Percentiles rank a stretch among this genome's conserved stretches.
Conservation (phyloP, 2,329 filamentous ascomycete species). For the Oidium heveae region DNA sequence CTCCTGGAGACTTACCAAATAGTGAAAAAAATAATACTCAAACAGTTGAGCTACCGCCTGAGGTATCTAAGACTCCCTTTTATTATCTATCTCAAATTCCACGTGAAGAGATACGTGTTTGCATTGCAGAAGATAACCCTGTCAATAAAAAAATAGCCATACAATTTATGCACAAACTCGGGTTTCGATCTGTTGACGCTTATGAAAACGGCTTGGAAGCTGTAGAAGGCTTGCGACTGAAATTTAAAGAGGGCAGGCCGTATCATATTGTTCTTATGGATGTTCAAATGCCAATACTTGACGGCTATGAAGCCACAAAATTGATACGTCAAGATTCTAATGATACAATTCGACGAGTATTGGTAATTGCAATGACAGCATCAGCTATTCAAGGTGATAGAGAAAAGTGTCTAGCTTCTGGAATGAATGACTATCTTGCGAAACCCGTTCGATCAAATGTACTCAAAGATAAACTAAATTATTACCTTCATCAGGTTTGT, state of each 20-base stretch:
- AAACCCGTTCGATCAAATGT: conserved; percentile 84
- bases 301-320: conserved; percentile 78
- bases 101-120: conserved; percentile 58
- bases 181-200: conserved; percentile 58
- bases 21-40: conserved; percentile 17
- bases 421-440: conserved; percentile 93
- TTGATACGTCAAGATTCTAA: conserved; percentile 54
- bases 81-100: conserved; percentile 48
- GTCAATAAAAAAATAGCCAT: conserved; percentile 92
- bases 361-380: conserved; percentile 97
- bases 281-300: conserved; percentile 82
- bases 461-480: conserved; percentile 58
- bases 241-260: conserved; percentile 43
- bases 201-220: conserved; percentile 79
- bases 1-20: conserved; percentile 27
- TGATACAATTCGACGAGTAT: conserved; percentile 50
- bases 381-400: conserved; percentile 83
- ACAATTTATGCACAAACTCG: conserved; percentile 65
- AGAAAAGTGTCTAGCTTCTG: conserved; percentile 83
- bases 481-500: conserved; percentile 24
- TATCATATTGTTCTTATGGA: conserved; percentile 92
- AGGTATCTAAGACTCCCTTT: conserved; percentile 19
- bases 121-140: conserved; percentile 83
- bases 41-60: conserved; percentile 18
- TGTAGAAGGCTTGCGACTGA: conserved; percentile 60